A percentile compares a stretch with the other conserved stretches of the same genome.
phyloP scores from a whole-genome alignment of 257 asterid genomes.

The Perilla frutescens region DNA sequence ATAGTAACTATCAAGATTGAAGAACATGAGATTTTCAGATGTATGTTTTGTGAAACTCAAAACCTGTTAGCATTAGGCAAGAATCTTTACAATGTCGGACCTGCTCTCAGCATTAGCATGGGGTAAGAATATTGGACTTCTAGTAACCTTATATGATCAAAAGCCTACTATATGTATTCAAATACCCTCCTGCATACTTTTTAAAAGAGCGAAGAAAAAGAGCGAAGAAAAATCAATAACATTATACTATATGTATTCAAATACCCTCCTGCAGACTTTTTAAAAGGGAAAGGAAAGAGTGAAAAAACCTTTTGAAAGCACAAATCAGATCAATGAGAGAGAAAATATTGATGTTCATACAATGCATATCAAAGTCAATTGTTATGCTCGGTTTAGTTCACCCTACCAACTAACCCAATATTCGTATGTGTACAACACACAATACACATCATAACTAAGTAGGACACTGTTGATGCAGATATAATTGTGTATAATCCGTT shows the following conservation, averaged over 20 bases:
- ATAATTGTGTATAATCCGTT: too few species aligned
- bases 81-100: not conserved
- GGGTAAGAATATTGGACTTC: not conserved
- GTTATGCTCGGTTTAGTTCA: not conserved
- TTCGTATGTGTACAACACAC: too few species aligned
- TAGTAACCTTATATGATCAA: not conserved
- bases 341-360: too few species aligned
- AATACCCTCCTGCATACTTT: too few species aligned
- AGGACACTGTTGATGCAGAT: not conserved
- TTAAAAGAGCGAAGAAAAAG: too few species aligned
- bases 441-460: not conserved
- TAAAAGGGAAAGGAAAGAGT: too few species aligned
- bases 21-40: not conserved
- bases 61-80: not conserved
- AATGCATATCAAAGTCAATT: not conserved
- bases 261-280: too few species aligned
- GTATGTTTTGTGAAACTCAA: not conserved
- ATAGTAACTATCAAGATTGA: constrained; percentile 42
- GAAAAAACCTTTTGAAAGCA: too few species aligned
- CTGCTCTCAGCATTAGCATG: too few species aligned
- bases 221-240: too few species aligned
- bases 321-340: too few species aligned
- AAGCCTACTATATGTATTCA: not conserved
- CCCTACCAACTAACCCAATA: not conserved
- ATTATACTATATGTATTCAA: too few species aligned